A percentile compares a stretch with the other conserved stretches of the same genome.
Evolutionary conservation across 495 filamentous ascomycete species (phyloP).

Genomic region (Glutinoglossum americanum): DNA sequence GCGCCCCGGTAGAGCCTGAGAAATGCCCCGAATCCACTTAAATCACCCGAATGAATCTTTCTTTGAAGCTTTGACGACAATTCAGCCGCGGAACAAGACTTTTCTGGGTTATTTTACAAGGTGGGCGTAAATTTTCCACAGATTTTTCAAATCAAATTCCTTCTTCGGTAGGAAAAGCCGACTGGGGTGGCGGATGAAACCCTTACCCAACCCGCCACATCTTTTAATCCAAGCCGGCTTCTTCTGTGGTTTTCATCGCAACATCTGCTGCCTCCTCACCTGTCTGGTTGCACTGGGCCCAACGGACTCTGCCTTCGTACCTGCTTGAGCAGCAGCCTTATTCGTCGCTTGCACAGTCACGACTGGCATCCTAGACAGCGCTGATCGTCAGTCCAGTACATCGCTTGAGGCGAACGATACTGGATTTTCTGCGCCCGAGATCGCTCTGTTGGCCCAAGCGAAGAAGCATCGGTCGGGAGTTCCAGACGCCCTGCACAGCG

Average conservation of each 20-base stretch:
- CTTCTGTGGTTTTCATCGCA: neutral
- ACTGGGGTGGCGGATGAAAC: neutral
- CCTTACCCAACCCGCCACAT: conserved; percentile 1
- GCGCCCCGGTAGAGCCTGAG: no score
- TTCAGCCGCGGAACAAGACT: neutral
- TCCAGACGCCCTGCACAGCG: neutral
- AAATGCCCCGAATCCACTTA: no score
- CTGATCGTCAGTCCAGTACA: neutral
- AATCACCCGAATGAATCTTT: no score
- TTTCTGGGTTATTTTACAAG: neutral
- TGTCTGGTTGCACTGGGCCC: neutral
- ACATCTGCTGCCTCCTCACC: neutral
- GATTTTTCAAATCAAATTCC: neutral
- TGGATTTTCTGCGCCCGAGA: neutral
- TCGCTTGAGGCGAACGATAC: neutral
- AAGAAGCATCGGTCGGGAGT: neutral
- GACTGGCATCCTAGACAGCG: neutral
- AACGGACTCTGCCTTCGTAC: neutral
- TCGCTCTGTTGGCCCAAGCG: neutral
- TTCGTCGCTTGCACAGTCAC: neutral
- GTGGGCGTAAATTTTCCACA: no score
- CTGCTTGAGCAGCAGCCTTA: neutral
- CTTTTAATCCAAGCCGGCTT: neutral
- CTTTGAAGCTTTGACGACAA: no score
- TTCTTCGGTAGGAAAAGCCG: neutral